Evolutionary conservation across 805 yeast genomes (phyloP).

Genomic region (Monosporozyma yasuniensis): DNA sequence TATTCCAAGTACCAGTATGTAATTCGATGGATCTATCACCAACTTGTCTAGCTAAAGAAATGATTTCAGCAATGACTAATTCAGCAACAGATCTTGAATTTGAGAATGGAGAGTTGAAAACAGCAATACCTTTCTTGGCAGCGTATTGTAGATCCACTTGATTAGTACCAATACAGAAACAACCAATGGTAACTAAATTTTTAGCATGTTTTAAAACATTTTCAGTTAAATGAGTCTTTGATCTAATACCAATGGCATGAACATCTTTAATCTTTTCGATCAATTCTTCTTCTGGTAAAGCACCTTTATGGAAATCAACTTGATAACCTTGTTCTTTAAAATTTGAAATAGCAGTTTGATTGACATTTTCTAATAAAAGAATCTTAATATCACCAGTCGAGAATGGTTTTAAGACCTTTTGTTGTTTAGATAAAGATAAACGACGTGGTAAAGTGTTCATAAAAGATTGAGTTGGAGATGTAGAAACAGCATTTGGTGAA

Average conservation of each 20-base stretch:
- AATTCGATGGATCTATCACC: constrained; percentile 94
- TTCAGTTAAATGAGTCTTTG: constrained; percentile 83
- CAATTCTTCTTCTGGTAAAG: constrained; percentile 85
- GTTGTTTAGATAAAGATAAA: constrained; percentile 37
- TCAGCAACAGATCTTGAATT: constrained; percentile 98
- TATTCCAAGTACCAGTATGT: constrained; percentile 97
- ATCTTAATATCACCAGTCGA: constrained; percentile 93
- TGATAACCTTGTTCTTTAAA: constrained; percentile 90
- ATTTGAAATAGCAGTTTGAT: constrained; percentile 81
- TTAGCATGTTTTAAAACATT: constrained; percentile 76
- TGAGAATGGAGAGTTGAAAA: constrained; percentile 96
- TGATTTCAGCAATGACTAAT: constrained; percentile 89
- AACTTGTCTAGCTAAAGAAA: constrained; percentile 87
- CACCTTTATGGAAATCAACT: constrained; percentile 85
- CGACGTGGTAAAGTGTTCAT: constrained; percentile 42
- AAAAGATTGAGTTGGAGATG: constrained; percentile 72
- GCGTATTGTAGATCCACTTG: constrained; percentile 92
- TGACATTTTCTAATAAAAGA: constrained; percentile 84
- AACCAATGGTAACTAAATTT: constrained; percentile 84
- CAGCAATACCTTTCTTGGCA: constrained; percentile 88
- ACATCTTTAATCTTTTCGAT: constrained; percentile 88
- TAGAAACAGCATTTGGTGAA: constrained; percentile 66
- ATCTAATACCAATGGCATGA: constrained; percentile 96
- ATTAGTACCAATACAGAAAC: constrained; percentile 98
- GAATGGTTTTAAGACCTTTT: constrained; percentile 83